phyloP scores from a whole-genome alignment of 2,329 filamentous ascomycete species.

The Ascosphaera aggregata region DNA sequence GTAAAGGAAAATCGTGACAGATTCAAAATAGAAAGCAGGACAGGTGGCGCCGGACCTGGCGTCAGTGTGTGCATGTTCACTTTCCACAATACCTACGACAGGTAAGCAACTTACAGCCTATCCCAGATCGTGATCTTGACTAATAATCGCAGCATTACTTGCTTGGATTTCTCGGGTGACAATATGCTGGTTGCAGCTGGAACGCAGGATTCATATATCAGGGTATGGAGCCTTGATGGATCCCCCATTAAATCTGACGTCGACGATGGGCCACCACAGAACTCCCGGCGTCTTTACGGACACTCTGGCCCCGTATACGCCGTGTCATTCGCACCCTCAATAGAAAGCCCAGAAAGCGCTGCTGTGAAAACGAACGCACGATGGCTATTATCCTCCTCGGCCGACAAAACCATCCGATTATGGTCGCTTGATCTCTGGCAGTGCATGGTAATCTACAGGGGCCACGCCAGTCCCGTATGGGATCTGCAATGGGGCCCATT shows the following conservation, averaged over 20 bases:
- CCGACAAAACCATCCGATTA: slow-evolving; percentile 67
- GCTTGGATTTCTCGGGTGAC: slow-evolving; percentile 87
- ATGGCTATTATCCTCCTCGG: slow-evolving; percentile 66
- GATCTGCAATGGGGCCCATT: slow-evolving; percentile 76
- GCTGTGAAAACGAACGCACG: slow-evolving; percentile 38
- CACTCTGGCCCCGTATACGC: slow-evolving; percentile 78
- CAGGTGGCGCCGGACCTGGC: slow-evolving; percentile 58
- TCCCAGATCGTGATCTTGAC: neutral
- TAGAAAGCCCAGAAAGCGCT: slow-evolving; percentile 24
- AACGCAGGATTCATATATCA: slow-evolving; percentile 84
- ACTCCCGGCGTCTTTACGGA: slow-evolving; percentile 56
- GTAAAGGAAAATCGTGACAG: slow-evolving; percentile 82
- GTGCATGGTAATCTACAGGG: slow-evolving; percentile 86
- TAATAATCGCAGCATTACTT: slow-evolving; percentile 26
- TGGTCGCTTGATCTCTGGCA: slow-evolving; percentile 87
- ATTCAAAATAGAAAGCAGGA: slow-evolving; percentile 66
- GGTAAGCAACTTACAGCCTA: slow-evolving; percentile 28
- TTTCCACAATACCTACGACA: slow-evolving; percentile 88
- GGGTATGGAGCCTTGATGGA: slow-evolving; percentile 79
- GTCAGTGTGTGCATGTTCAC: slow-evolving; percentile 94
- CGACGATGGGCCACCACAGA: slow-evolving; percentile 39
- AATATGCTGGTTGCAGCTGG: slow-evolving; percentile 68
- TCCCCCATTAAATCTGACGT: slow-evolving; percentile 47
- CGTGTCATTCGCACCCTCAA: slow-evolving; percentile 65
- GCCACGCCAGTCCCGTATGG: slow-evolving; percentile 75